Evolutionary conservation across 768 basidiomycete genomes (phyloP).

Genomic region (Rhodotorula babjevae): DNA sequence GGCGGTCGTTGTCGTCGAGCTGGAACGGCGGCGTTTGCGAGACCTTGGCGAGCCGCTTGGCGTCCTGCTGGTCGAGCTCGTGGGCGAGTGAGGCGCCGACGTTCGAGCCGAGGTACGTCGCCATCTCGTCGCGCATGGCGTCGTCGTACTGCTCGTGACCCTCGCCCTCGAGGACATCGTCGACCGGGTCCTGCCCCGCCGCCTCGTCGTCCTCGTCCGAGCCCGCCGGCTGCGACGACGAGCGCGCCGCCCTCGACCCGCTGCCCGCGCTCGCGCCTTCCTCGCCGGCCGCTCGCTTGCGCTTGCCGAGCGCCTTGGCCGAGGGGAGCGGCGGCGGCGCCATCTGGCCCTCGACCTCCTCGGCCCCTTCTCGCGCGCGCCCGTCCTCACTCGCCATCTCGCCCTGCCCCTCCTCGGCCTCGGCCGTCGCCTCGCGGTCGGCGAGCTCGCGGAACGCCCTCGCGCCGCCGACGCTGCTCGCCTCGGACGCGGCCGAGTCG

Average conservation of each 20-base stretch:
- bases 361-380: conserved; percentile 9
- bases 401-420: conserved; percentile 43
- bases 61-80: conserved; percentile 65
- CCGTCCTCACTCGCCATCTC: conserved; percentile 42
- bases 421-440: conserved; percentile 15
- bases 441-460: conserved; percentile 32
- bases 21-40: conserved; percentile 58
- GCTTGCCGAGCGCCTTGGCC: background rate
- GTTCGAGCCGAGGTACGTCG: conserved; percentile 60
- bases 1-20: conserved; percentile 35
- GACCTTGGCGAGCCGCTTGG: conserved; percentile 51
- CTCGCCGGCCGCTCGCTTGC: background rate
- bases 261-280: no score
- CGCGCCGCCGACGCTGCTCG: conserved; percentile 8
- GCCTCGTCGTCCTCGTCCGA: conserved; percentile 44
- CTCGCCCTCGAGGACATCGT: conserved; percentile 30
- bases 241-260: background rate
- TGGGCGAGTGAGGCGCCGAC: conserved; percentile 50
- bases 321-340: background rate
- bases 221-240: conserved; percentile 18
- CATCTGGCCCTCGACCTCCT: conserved; percentile 35
- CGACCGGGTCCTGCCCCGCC: background rate
- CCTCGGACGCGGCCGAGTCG: conserved; percentile 15
- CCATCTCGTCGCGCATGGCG: conserved; percentile 65
- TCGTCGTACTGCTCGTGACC: conserved; percentile 62